Evolutionary conservation across 2,329 filamentous ascomycete species (phyloP).

Genomic region (Bimuria novae-zelandiae): DNA sequence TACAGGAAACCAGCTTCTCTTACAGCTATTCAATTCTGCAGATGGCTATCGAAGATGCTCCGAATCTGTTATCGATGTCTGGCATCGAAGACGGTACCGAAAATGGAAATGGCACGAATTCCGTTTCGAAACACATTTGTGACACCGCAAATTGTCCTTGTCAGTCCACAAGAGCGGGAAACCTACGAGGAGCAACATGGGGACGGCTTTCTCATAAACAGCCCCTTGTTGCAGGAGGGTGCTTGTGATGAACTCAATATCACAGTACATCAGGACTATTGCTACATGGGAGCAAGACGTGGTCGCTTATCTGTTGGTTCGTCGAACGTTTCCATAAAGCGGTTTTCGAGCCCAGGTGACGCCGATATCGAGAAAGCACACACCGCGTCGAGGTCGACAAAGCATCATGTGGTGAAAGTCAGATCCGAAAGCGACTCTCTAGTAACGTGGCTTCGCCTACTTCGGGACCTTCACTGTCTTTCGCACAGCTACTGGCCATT

Average conservation of each 20-base stretch:
- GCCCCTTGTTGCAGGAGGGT: not conserved
- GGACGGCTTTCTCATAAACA: slow-evolving; percentile 3
- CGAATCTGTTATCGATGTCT: slow-evolving; percentile 11
- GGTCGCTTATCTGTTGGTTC: not conserved
- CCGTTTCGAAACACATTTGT: slow-evolving; percentile 13
- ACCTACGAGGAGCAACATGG: not conserved
- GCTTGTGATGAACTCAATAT: slow-evolving; percentile 6
- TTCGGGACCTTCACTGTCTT: slow-evolving; percentile 5
- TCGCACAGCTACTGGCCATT: slow-evolving; percentile 7
- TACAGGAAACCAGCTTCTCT: slow-evolving; percentile 8
- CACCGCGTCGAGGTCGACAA: too few species aligned
- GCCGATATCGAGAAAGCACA: not conserved
- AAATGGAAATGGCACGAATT: slow-evolving; percentile 12
- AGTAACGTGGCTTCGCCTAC: slow-evolving; percentile 6
- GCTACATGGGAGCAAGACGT: not conserved
- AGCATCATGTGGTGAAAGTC: not conserved
- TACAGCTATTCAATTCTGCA: slow-evolving; percentile 10
- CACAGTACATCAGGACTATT: slow-evolving; percentile 6
- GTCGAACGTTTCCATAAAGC: not conserved
- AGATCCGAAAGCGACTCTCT: slow-evolving; percentile 6
- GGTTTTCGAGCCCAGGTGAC: not conserved
- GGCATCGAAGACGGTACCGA: slow-evolving; percentile 5
- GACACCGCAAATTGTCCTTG: slow-evolving; percentile 8
- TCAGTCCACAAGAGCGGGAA: not conserved
- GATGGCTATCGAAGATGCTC: slow-evolving; percentile 12